Conservation (phyloP, 2,329 filamentous ascomycete genomes). For the Drechslerella dactyloides region DNA sequence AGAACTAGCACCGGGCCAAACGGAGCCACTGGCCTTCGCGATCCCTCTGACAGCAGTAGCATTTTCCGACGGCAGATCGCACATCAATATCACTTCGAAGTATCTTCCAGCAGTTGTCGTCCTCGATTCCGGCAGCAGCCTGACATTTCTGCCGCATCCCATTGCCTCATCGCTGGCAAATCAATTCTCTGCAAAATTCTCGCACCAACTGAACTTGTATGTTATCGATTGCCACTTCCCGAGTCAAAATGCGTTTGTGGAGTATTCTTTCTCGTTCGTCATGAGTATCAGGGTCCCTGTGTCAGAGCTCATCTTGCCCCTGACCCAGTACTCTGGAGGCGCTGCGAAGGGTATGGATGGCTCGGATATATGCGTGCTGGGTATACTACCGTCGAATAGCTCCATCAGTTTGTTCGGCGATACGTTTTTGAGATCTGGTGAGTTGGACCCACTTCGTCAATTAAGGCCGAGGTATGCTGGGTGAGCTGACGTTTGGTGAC, state of each 20-base stretch:
- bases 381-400: slow-evolving; percentile 22
- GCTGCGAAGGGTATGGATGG: slow-evolving; percentile 26
- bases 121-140: slow-evolving; percentile 66
- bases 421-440: slow-evolving; percentile 42
- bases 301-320: slow-evolving; percentile 62
- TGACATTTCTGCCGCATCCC: slow-evolving; percentile 54
- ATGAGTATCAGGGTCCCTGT: slow-evolving; percentile 65
- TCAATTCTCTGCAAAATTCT: slow-evolving; percentile 62
- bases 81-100: slow-evolving; percentile 59
- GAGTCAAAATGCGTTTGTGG: slow-evolving; percentile 59
- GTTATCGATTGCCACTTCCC: slow-evolving; percentile 68
- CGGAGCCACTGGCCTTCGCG: slow-evolving; percentile 28
- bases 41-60: slow-evolving; percentile 31
- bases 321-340: slow-evolving; percentile 38
- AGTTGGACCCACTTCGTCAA: neutral
- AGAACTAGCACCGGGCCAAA: slow-evolving; percentile 33
- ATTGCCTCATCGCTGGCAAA: slow-evolving; percentile 49
- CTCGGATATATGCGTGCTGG: slow-evolving; percentile 41
- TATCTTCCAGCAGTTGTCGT: slow-evolving; percentile 68
- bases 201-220: slow-evolving; percentile 63
- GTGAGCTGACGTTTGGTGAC: neutral
- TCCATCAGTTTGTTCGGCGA: slow-evolving; percentile 33
- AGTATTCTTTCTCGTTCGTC: slow-evolving; percentile 64
- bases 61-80: slow-evolving; percentile 53
- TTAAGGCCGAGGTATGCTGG: slow-evolving; percentile 54